A percentile compares a stretch with the other conserved stretches of the same genome.
phyloP scores from a whole-genome alignment of 192 early-diverging fungal species.

The Coemansia sp. region DNA sequence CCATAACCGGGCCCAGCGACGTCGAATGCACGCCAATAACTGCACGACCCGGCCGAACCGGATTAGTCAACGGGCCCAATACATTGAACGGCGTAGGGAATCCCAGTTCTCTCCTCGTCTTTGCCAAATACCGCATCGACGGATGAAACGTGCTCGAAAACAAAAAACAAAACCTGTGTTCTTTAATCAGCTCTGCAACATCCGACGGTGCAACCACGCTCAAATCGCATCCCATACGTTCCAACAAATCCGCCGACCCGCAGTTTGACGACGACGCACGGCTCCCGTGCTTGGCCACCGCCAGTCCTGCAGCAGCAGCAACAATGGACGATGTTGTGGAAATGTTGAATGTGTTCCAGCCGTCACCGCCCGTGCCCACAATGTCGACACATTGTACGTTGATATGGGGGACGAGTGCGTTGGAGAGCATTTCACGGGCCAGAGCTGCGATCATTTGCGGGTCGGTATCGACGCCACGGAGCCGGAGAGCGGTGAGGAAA shows the following conservation, averaged over 20 bases:
- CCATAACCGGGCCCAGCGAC: slow-evolving; percentile 75
- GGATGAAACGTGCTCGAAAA: slow-evolving; percentile 92
- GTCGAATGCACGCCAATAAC: slow-evolving; percentile 91
- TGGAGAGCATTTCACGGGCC: slow-evolving; percentile 70
- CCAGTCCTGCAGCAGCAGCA: slow-evolving; percentile 85
- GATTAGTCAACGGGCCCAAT: slow-evolving; percentile 89
- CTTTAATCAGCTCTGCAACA: slow-evolving; percentile 65
- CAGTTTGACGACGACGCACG: slow-evolving; percentile 85
- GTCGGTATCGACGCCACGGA: slow-evolving; percentile 68
- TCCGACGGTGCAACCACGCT: slow-evolving; percentile 62
- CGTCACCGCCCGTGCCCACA: slow-evolving; percentile 98
- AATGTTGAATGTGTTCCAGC: slow-evolving; percentile 96
- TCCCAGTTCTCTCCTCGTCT: slow-evolving; percentile 80
- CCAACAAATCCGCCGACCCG: slow-evolving; percentile 93
- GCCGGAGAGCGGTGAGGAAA: slow-evolving; percentile 78
- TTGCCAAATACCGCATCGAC: slow-evolving; percentile 77
- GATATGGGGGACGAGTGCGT: slow-evolving; percentile 63
- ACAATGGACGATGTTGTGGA: slow-evolving; percentile 90
- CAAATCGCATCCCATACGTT: slow-evolving; percentile 78
- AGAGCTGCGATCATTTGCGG: slow-evolving; percentile 78
- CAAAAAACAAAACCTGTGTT: slow-evolving; percentile 83
- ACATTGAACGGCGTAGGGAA: slow-evolving; percentile 94
- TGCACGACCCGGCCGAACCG: slow-evolving; percentile 74
- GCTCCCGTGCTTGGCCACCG: slow-evolving; percentile 95
- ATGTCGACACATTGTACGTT: slow-evolving; percentile 68